phyloP scores from a whole-genome alignment of 352 stramenopile species.

The Pythium utonaiense region DNA sequence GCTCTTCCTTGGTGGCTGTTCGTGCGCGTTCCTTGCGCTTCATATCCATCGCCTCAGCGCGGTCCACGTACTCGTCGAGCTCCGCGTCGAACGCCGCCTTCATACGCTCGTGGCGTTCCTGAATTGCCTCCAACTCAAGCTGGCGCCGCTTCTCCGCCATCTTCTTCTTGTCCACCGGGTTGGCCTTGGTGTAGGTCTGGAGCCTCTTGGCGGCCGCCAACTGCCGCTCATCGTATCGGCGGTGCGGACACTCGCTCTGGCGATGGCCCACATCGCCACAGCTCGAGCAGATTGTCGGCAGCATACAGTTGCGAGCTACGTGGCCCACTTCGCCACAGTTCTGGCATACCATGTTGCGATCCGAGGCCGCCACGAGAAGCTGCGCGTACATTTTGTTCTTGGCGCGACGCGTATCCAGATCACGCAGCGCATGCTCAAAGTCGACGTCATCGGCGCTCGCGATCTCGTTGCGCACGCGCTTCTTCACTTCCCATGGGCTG shows the following conservation, averaged over 20 bases:
- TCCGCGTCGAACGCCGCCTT: slow-evolving; percentile 57
- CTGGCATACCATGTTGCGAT: slow-evolving; percentile 59
- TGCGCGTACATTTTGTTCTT: slow-evolving; percentile 66
- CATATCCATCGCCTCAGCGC: slow-evolving; percentile 12
- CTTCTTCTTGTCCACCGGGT: slow-evolving; percentile 10
- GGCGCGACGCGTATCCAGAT: slow-evolving; percentile 33
- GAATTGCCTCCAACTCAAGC: slow-evolving; percentile 29
- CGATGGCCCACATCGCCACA: slow-evolving; percentile 70
- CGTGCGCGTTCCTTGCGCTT: slow-evolving; percentile 4
- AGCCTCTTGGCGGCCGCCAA: slow-evolving; percentile 21
- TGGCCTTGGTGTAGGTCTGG: slow-evolving; percentile 1
- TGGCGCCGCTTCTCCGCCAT: slow-evolving; percentile 19
- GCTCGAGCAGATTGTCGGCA: slow-evolving; percentile 75
- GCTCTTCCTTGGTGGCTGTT: slow-evolving; percentile 18
- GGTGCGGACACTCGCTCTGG: slow-evolving; percentile 43
- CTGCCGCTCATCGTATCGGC: slow-evolving; percentile 28
- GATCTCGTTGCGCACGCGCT: slow-evolving; percentile 26
- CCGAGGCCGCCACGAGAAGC: slow-evolving; percentile 46
- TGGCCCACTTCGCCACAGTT: slow-evolving; percentile 80
- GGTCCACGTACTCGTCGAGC: slow-evolving; percentile 57
- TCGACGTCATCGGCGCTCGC: slow-evolving; percentile 45
- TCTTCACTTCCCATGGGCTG: background rate
- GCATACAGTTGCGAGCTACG: slow-evolving; percentile 58
- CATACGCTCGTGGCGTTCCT: slow-evolving; percentile 47
- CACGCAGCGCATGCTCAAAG: slow-evolving; percentile 69